A percentile compares a stretch with the other conserved stretches of the same genome.
phyloP scores from a whole-genome alignment of 1,284 basidiomycete genomes.

The Laetiporus sulphureus region DNA sequence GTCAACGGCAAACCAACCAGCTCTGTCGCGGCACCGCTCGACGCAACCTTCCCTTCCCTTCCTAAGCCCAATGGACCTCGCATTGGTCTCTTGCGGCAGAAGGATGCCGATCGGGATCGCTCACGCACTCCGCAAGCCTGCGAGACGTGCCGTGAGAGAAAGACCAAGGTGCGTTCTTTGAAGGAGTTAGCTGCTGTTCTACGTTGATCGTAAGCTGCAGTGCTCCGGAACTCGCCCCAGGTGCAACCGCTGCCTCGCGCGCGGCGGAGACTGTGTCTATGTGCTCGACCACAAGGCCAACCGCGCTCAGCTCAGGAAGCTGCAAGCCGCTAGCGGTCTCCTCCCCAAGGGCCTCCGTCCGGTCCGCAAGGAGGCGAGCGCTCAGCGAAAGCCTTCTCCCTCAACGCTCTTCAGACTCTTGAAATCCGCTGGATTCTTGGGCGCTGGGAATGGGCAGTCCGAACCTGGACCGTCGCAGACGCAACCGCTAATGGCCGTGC shows the following conservation, averaged over 20 bases:
- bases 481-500: not conserved
- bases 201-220: slow-evolving; percentile 1
- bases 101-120: not conserved
- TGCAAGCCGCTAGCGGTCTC: slow-evolving; percentile 2
- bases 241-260: slow-evolving; percentile 13
- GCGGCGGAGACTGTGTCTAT: slow-evolving; percentile 13
- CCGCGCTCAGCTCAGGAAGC: slow-evolving; percentile 3
- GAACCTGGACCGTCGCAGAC: not conserved
- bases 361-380: not conserved
- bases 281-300: slow-evolving; percentile 15
- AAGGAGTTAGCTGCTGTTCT: not conserved
- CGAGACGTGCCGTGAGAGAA: slow-evolving; percentile 15
- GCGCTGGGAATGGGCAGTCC: not conserved
- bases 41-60: not conserved
- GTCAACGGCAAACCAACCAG: not conserved
- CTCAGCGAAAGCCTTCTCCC: slow-evolving; percentile 1
- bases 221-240: slow-evolving; percentile 13
- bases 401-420: not conserved
- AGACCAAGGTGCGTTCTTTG: slow-evolving; percentile 13
- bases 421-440: not conserved
- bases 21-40: not conserved
- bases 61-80: not conserved
- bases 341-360: slow-evolving; percentile 2
- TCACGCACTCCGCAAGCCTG: slow-evolving; percentile 15
- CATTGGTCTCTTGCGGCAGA: not conserved